These are phyloP conservation scores for Zoysia japonica DNA, from an alignment of 176 grass and related monocot genomes.

Conservation along the genomic window DNA sequence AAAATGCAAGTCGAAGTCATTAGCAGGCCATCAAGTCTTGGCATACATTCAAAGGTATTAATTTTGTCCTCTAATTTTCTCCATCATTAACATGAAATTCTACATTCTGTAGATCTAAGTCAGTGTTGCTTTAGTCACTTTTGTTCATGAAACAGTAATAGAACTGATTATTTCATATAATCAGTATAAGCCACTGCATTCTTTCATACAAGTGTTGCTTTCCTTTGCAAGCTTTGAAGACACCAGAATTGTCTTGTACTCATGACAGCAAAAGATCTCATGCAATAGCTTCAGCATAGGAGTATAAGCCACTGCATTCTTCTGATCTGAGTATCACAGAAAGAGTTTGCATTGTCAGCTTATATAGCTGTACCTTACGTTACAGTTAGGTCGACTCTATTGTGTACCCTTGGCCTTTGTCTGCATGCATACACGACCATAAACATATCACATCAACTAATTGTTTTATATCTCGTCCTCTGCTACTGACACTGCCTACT, in stretches of 20 bases:
- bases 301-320: background rate
- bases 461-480: background rate
- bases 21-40: conserved; percentile 72
- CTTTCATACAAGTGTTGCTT: background rate
- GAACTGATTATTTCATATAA: background rate
- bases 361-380: background rate
- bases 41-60: conserved; percentile 80
- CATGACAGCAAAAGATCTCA: background rate
- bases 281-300: background rate
- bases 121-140: background rate
- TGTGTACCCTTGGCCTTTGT: background rate
- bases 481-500: background rate
- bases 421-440: background rate
- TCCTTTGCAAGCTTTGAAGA: background rate
- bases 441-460: background rate
- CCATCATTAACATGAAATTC: background rate
- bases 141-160: background rate
- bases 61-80: background rate
- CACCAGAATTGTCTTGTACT: background rate
- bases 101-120: background rate
- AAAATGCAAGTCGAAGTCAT: conserved; percentile 84
- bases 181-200: too few species aligned
- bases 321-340: background rate
- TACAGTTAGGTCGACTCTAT: background rate
- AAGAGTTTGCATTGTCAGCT: background rate